Evolutionary conservation across 495 filamentous ascomycete species (phyloP).

Genomic region (Amniculicola lignicola): DNA sequence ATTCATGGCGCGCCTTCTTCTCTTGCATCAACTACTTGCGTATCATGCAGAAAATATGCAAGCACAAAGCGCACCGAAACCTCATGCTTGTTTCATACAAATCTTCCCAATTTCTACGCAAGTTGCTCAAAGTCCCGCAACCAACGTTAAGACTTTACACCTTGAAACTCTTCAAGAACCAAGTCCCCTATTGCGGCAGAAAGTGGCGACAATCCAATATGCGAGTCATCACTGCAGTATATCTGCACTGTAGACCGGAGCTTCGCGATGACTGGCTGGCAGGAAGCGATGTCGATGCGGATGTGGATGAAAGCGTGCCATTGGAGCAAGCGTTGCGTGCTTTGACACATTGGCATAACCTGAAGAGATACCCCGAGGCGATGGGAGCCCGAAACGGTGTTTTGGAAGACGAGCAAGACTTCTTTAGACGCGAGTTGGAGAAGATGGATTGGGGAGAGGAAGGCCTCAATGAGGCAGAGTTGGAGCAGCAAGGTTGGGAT

Average conservation of each 20-base stretch:
- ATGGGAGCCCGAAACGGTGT: constrained; percentile 67
- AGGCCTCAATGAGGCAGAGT: constrained; percentile 9
- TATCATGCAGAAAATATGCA: constrained; percentile 94
- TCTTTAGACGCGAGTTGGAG: constrained; percentile 85
- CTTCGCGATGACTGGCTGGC: constrained; percentile 93
- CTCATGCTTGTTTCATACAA: constrained; percentile 93
- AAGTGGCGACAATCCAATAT: constrained; percentile 99
- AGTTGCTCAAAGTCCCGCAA: constrained; percentile 86
- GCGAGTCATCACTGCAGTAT: constrained; percentile 96
- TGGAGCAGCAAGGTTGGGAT: constrained; percentile 32
- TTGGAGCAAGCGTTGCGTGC: constrained; percentile 83
- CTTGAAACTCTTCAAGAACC: constrained; percentile 95
- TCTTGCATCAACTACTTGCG: constrained; percentile 89
- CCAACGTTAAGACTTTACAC: constrained; percentile 85
- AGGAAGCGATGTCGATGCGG: constrained; percentile 83
- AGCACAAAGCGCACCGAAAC: constrained; percentile 89
- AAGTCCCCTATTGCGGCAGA: constrained; percentile 94
- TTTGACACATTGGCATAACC: constrained; percentile 89
- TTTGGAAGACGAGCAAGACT: constrained; percentile 77
- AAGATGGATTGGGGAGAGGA: constrained; percentile 61
- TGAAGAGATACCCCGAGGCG: constrained; percentile 71
- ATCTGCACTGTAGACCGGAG: constrained; percentile 87
- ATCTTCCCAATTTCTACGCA: constrained; percentile 80
- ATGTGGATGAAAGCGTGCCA: constrained; percentile 87
- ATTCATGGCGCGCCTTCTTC: constrained; percentile 92